Evolutionary conservation across 768 basidiomycete species (phyloP).

Genomic region (Suillus fuscotomentosus): DNA sequence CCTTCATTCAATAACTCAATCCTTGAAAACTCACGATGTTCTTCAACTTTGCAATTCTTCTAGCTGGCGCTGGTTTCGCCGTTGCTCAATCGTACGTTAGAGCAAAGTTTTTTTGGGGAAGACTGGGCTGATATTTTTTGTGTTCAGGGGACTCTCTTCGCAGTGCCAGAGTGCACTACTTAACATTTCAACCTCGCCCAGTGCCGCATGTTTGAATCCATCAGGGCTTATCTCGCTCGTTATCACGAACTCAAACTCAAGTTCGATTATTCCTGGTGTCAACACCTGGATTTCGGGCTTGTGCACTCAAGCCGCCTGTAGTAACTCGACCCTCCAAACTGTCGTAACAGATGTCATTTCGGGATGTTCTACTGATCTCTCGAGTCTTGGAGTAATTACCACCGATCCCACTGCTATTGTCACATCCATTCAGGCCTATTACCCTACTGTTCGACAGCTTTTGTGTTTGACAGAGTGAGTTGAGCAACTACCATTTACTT

Average conservation of each 20-base stretch:
- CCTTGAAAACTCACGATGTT: conserved; percentile 20
- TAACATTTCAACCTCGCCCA: conserved; percentile 36
- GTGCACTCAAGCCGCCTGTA: conserved; percentile 53
- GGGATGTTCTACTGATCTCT: conserved; percentile 47
- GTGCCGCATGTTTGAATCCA: conserved; percentile 42
- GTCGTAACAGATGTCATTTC: conserved; percentile 53
- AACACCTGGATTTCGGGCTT: conserved; percentile 61
- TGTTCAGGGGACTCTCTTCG: conserved; percentile 39
- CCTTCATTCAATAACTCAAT: background rate
- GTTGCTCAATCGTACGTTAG: conserved; percentile 44
- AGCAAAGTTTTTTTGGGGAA: background rate
- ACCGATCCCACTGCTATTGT: conserved; percentile 25
- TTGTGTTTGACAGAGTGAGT: conserved; percentile 68
- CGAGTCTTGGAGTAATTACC: conserved; percentile 20
- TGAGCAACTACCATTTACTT: background rate
- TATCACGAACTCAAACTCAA: conserved; percentile 21
- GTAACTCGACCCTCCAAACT: conserved; percentile 54
- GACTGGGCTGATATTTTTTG: background rate
- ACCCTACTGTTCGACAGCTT: conserved; percentile 55
- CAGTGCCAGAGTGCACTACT: conserved; percentile 49
- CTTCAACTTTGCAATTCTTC: conserved; percentile 22
- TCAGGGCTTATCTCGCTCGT: conserved; percentile 28
- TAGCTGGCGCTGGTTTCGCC: conserved; percentile 34
- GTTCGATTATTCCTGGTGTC: conserved; percentile 42
- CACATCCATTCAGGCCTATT: conserved; percentile 46